Percentiles rank a stretch among this genome's conserved stretches.
phyloP scores from a whole-genome alignment of 306 rosid genomes.

The Trifolium dubium region DNA sequence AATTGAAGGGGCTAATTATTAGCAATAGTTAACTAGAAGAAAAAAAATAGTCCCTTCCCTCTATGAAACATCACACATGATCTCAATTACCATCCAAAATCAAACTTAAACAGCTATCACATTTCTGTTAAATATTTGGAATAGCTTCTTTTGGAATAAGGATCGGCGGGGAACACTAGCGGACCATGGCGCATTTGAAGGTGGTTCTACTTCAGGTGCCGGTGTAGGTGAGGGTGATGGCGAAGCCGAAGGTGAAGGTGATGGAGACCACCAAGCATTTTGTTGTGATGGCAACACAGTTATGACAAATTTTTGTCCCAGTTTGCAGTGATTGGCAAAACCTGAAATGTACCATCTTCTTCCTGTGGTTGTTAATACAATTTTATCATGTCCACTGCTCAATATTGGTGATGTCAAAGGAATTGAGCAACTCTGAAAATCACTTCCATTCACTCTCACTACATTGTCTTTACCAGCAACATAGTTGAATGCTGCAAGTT shows the following conservation, averaged over 20 bases:
- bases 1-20: background rate
- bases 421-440: conserved; percentile 30
- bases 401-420: background rate
- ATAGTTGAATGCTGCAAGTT: conserved; percentile 39
- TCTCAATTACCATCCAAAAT: background rate
- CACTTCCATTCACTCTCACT: conserved; percentile 34
- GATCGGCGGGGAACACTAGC: background rate
- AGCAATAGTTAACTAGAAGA: background rate
- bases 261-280: conserved; percentile 2
- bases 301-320: conserved; percentile 36
- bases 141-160: conserved; percentile 8
- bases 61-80: background rate
- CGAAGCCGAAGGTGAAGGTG: background rate
- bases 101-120: conserved; percentile 3
- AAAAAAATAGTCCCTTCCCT: conserved; percentile 4
- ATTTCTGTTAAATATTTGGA: background rate
- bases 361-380: conserved; percentile 12
- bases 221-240: background rate
- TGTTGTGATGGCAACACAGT: conserved; percentile 31
- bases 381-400: conserved; percentile 16
- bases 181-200: conserved; percentile 23
- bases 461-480: conserved; percentile 32
- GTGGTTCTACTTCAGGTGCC: background rate
- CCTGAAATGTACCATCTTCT: conserved; percentile 45
- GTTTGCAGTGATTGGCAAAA: conserved; percentile 15